Base-by-base conservation (phyloP, 1,139 yeast species). In the Yueomyces sp. region DNA sequence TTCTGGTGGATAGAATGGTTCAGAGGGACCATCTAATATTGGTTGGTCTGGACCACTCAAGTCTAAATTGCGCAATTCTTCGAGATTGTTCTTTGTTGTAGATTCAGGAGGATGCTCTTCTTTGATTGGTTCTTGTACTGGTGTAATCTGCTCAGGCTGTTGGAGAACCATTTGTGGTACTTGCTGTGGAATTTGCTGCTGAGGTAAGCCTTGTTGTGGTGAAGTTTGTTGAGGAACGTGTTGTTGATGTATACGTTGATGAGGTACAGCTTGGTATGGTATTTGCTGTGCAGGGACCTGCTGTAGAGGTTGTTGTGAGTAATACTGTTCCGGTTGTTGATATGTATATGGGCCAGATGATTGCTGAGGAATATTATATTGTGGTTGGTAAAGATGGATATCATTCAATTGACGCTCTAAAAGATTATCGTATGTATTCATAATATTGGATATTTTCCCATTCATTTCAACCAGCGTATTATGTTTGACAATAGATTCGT, bases 381-480 rank as follows among this genome's bases (percentile, higher is more conserved):
- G 35, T 41, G 54, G 58, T 41, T 58, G 59, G 7, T 57, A 54
- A 11, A 58, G 36, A 39, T 54, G 54, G 30, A 59, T 60, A 28
- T 48, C 48, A 49, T 53, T 59, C 54, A 54, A 54, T 53, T 58
- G 87, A 72, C 36, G 75, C 72, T 91, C 96, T 47, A 89, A 68
- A 43, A 83, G 71, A 48, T 75, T 75, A 59, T 91, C 96, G 56
- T 91, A 91, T 40, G 82, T 70, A 48, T 83, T 71, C 54, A 81
- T 75, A 32, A 87, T 82, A 3, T 93, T 81, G 41, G 84, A 78
- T 43, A 91, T 72, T 56, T 91, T 86, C 39, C 84, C 78, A 61
- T 85, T 87, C 73, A 86, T 70, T 46, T 84, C 91, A 50, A 84
- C 75, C 47, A 82, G 73, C 27, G 66, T 63, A 45, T 85, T 94